These are phyloP conservation scores for Chaetomium sp. DNA, from an alignment of 2,329 filamentous ascomycete species.

Conservation along the genomic window DNA sequence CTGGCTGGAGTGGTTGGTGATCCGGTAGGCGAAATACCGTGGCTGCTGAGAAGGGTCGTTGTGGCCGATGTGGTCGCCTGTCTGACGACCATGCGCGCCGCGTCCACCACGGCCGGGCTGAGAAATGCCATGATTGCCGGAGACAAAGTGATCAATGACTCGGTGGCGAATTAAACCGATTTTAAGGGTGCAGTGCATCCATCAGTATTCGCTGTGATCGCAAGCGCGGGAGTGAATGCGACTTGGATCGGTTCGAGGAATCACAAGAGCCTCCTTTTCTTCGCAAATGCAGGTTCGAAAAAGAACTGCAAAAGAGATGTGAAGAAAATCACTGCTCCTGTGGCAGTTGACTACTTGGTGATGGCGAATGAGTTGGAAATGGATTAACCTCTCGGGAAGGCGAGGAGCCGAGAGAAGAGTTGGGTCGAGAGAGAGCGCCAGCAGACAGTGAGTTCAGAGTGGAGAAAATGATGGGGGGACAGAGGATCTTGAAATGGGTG, in stretches of 20 bases:
- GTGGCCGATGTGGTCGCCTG: slow-evolving; percentile 19
- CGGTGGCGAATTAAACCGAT: slow-evolving; percentile 14
- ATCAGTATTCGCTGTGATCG: slow-evolving; percentile 19
- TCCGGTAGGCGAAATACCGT: not conserved
- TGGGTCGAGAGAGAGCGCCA: slow-evolving; percentile 5
- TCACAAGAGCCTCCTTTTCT: no score
- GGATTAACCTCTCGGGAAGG: no score
- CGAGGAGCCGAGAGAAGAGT: not conserved
- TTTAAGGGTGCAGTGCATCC: slow-evolving; percentile 19
- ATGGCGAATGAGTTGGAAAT: no score
- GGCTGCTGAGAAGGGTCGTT: slow-evolving; percentile 1
- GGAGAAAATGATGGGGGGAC: slow-evolving; percentile 14
- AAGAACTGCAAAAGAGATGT: no score
- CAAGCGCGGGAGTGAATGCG: slow-evolving; percentile 10
- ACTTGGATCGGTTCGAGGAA: not conserved
- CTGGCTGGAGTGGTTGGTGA: not conserved
- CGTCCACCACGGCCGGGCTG: slow-evolving; percentile 23
- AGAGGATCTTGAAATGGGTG: slow-evolving; percentile 3
- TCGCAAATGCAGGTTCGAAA: no score
- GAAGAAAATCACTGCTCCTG: no score
- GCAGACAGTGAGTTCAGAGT: slow-evolving; percentile 11
- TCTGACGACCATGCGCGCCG: slow-evolving; percentile 24
- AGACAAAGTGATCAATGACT: slow-evolving; percentile 7
- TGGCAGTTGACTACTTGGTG: no score
- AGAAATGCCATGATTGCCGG: slow-evolving; percentile 24